Base-by-base conservation (phyloP, 2,329 filamentous ascomycete genomes). In the Xylariaceae sp. region DNA sequence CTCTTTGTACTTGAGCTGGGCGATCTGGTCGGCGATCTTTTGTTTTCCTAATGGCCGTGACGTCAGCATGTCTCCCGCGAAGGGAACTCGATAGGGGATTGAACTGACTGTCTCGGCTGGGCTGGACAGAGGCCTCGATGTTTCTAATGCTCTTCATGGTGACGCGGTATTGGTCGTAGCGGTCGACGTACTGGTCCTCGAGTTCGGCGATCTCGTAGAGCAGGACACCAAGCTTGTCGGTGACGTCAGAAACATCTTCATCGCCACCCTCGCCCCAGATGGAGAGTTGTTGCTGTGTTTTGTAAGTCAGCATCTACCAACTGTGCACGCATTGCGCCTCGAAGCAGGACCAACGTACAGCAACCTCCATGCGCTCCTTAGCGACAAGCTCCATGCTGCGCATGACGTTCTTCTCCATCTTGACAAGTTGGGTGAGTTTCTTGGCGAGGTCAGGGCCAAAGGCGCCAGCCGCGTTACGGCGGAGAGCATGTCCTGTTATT, bases 361-460 rank as follows among this genome's bases (percentile, higher is more conserved):
- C 94, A 59, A 96, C 92, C 65, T 97, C 94, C 90, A 97, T 97
- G 63, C 94, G 86, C 78, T 99, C 94, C 66, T 90, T 86, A 41
- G 90, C 90, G 47, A 97, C 94, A 44, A 90, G 80, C 70, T 99
- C 94, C 80, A 97, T 85, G 69, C 90, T 96, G 71, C 94, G 90
- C 94, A 99, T 99, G 49, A 96, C 89, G 68, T 99, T 97, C 85
- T 99, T 99, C 77, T 99, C 94, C 94, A 99, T 99, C 83, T 99
- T 99, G 57, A 99, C 94, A 46, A 99, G 82, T 75, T 95, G 89
- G 38, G 91, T 90, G 55, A 99, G 85, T 81, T 99, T 99, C 82
- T 96, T 96, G 51, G 94, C 87, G 51, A 99, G 85, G 65, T 99
- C 94, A 50, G 91, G 82, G 56, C 82, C 81, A 58, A 90, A 90